Conservation (phyloP, 306 rosid genomes). For the Dicorynia guianensis region DNA sequence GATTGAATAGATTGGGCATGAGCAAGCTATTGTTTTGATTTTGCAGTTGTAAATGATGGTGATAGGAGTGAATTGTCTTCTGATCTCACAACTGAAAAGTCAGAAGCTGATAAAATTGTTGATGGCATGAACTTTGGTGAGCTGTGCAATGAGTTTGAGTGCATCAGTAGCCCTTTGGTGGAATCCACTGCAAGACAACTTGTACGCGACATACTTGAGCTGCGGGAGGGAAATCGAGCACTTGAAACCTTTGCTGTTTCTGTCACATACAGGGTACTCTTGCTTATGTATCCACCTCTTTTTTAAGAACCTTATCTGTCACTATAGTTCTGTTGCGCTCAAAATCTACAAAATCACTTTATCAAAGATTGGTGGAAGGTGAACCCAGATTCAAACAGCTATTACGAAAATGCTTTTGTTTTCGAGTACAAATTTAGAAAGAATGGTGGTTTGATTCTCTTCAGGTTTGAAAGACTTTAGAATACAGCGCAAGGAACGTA, state of each 20-base stretch:
- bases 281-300: too few relatives aligned
- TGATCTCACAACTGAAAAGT: slow-evolving; percentile 45
- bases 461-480: too few relatives aligned
- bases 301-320: too few relatives aligned
- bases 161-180: slow-evolving; percentile 92
- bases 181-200: slow-evolving; percentile 95
- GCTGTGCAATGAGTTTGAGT: slow-evolving; percentile 95
- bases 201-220: slow-evolving; percentile 83
- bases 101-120: slow-evolving; percentile 80
- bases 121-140: slow-evolving; percentile 90
- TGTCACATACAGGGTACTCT: slow-evolving; percentile 73
- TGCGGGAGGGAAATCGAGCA: slow-evolving; percentile 81
- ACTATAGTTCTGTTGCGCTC: too few relatives aligned
- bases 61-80: slow-evolving; percentile 59
- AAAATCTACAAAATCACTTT: too few relatives aligned
- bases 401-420: too few relatives aligned
- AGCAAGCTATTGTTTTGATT: background rate
- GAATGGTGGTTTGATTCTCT: too few relatives aligned
- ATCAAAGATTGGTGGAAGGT: too few relatives aligned
- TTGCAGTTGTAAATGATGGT: slow-evolving; percentile 71
- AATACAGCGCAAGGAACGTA: too few relatives aligned
- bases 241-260: slow-evolving; percentile 77
- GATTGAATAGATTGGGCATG: background rate
- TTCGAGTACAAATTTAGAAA: too few relatives aligned
- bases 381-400: too few relatives aligned